Evolutionary conservation across 1,139 yeast species (phyloP).

Genomic region (Saccharomyces hybrid): DNA sequence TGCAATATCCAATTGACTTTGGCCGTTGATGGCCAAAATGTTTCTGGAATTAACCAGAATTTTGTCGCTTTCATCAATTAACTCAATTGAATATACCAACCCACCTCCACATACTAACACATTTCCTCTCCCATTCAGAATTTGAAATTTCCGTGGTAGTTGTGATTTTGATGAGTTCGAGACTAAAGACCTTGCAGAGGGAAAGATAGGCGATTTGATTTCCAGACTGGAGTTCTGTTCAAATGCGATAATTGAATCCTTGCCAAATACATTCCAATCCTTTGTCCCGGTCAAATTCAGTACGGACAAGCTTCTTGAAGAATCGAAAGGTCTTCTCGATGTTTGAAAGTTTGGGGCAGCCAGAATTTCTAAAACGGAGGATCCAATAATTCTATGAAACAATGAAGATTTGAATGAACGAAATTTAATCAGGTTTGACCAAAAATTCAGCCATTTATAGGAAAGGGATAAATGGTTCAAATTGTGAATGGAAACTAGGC

Average conservation of each 20-base stretch:
- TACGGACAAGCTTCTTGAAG: constrained; percentile 21
- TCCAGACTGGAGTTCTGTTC: constrained; percentile 28
- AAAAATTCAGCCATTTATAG: constrained; percentile 20
- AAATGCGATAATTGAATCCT: constrained; percentile 22
- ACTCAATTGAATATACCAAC: constrained; percentile 25
- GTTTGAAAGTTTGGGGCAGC: constrained; percentile 16
- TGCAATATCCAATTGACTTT: constrained; percentile 21
- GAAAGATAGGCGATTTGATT: constrained; percentile 12
- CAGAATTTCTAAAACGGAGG: constrained; percentile 16
- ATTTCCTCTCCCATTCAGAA: constrained; percentile 29
- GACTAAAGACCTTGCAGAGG: constrained; percentile 8
- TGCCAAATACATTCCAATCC: constrained; percentile 31
- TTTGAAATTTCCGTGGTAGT: constrained; percentile 14
- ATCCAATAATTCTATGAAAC: constrained; percentile 18
- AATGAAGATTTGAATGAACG: constrained; percentile 15
- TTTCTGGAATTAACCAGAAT: constrained; percentile 25
- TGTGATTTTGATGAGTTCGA: constrained; percentile 5
- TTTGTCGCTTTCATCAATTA: constrained; percentile 22
- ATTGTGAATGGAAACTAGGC: constrained; percentile 15
- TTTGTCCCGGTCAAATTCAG: constrained; percentile 24
- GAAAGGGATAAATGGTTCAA: constrained; percentile 12
- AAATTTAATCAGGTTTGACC: constrained; percentile 15
- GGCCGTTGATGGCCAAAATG: constrained; percentile 28
- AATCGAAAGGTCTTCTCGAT: constrained; percentile 6
- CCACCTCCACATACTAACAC: constrained; percentile 29